Percentiles rank a stretch among this genome's conserved stretches.
These are phyloP conservation scores for Annulohypoxylon moriforme DNA, from an alignment of 495 filamentous ascomycete genomes.

Conservation along the genomic window DNA sequence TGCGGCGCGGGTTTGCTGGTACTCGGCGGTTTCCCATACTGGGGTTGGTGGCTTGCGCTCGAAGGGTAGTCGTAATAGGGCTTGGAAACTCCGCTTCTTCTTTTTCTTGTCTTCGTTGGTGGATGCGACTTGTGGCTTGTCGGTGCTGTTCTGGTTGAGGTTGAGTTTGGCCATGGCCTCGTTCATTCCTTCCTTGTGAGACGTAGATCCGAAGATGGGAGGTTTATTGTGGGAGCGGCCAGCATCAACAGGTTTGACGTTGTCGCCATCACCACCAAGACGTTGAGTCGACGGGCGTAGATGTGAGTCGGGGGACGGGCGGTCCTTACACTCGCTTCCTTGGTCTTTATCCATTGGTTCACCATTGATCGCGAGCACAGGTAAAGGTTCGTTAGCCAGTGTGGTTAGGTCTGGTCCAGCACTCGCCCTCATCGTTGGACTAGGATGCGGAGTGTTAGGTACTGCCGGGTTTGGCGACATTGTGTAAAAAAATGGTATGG, in stretches of 20 bases:
- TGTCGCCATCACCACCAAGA: no score
- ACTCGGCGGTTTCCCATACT: neutral
- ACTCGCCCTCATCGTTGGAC: slow-evolving; percentile 1
- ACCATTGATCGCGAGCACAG: no score
- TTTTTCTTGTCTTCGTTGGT: neutral
- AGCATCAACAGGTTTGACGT: neutral
- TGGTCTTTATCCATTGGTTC: no score
- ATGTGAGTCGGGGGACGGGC: no score
- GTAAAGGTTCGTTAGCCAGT: no score
- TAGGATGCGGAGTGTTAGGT: neutral
- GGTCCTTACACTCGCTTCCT: no score
- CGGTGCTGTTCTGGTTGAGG: neutral
- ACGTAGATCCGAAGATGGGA: slow-evolving; percentile 11
- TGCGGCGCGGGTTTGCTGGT: neutral
- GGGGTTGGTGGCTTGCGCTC: slow-evolving; percentile 9
- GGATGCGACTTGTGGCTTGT: neutral
- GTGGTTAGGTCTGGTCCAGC: no score
- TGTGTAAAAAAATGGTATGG: neutral
- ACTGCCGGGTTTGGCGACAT: neutral
- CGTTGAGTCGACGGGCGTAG: no score
- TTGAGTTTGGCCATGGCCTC: neutral
- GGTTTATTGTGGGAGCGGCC: neutral
- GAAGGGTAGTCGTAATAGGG: neutral
- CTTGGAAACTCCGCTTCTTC: neutral
- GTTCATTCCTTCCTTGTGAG: slow-evolving; percentile 4